Evolutionary conservation across 768 basidiomycete genomes (phyloP).

Genomic region (Tylopilus intermedius): DNA sequence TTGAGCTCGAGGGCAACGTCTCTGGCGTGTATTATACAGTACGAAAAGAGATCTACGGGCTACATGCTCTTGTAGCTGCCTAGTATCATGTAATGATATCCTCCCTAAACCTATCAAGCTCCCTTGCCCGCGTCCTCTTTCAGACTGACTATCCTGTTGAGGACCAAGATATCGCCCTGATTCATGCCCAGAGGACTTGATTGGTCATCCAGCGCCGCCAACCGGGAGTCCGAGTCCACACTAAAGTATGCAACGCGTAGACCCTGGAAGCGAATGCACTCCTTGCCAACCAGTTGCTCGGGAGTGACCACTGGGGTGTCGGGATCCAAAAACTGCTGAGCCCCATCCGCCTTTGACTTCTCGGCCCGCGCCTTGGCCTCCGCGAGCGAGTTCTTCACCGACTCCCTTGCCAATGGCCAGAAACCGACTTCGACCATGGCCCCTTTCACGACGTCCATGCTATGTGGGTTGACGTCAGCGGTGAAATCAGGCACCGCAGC

Average conservation of each 20-base stretch:
- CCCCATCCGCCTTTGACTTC: conserved; percentile 47
- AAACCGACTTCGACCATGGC: conserved; percentile 89
- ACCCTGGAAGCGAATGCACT: conserved; percentile 95
- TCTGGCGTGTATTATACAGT: conserved; percentile 89
- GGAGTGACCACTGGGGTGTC: conserved; percentile 66
- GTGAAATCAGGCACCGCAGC: conserved; percentile 67
- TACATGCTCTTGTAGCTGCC: conserved; percentile 85
- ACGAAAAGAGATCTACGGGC: conserved; percentile 80
- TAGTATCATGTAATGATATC: conserved; percentile 24
- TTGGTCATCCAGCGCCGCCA: conserved; percentile 59
- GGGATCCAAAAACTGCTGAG: conserved; percentile 33
- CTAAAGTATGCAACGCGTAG: conserved; percentile 93
- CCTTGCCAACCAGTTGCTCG: conserved; percentile 81
- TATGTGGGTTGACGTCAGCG: conserved; percentile 78
- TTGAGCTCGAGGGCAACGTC: conserved; percentile 86
- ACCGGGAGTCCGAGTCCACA: conserved; percentile 78
- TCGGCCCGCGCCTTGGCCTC: conserved; percentile 62
- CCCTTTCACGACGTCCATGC: conserved; percentile 71
- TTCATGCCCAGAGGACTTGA: conserved; percentile 38
- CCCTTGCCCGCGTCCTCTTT: conserved; percentile 90
- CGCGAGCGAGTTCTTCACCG: conserved; percentile 57
- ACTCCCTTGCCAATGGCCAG: conserved; percentile 71
- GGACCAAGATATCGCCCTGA: conserved; percentile 74
- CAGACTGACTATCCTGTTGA: conserved; percentile 89
- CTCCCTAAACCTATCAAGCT: conserved; percentile 8